These are phyloP conservation scores for Microbotryomycetes sp. DNA, from an alignment of 1,284 basidiomycete species.

Conservation along the genomic window DNA sequence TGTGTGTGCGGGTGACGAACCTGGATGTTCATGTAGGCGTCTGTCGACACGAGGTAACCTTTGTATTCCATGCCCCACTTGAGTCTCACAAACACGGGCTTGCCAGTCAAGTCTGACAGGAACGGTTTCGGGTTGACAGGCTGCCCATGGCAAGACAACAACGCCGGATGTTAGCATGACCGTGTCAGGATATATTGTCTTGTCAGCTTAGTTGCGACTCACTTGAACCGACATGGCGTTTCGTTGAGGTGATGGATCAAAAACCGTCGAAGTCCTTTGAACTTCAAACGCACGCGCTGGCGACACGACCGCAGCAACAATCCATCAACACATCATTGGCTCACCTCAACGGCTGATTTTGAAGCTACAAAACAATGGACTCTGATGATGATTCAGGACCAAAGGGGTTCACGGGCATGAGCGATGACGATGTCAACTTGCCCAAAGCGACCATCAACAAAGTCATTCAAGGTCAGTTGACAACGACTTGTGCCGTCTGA, in stretches of 20 bases:
- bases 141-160: conserved; percentile 53
- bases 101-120: conserved; percentile 95
- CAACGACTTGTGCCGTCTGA: too few species aligned
- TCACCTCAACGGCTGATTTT: conserved; percentile 45
- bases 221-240: conserved; percentile 23
- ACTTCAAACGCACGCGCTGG: background rate
- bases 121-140: conserved; percentile 99
- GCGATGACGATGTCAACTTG: conserved; percentile 80
- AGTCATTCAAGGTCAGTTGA: conserved; percentile 80
- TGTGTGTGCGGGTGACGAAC: conserved; percentile 49
- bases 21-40: conserved; percentile 99
- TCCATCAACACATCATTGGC: background rate
- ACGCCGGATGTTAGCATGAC: conserved; percentile 37
- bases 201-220: background rate
- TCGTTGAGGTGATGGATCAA: background rate
- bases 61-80: conserved; percentile 99
- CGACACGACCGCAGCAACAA: background rate
- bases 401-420: conserved; percentile 46
- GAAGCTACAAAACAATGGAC: conserved; percentile 49
- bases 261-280: background rate
- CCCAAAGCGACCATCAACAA: conserved; percentile 97
- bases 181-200: background rate
- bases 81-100: conserved; percentile 83
- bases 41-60: conserved; percentile 96
- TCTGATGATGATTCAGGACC: conserved; percentile 58